These are phyloP conservation scores for Penicillium sp. DNA, from an alignment of 2,329 filamentous ascomycete genomes.

Conservation along the genomic window DNA sequence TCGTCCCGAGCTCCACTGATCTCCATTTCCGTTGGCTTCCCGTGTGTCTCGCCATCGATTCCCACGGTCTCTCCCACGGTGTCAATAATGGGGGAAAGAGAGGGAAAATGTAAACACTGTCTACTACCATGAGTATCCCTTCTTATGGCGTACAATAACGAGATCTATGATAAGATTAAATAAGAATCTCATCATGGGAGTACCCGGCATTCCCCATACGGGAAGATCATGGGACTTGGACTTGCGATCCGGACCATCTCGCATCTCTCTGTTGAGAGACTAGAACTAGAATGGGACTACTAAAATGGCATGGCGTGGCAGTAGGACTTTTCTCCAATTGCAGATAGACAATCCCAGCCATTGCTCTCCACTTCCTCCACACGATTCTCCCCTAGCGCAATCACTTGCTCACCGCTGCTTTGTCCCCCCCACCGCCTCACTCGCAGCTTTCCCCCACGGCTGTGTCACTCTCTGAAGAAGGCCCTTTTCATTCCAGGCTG, in stretches of 20 bases:
- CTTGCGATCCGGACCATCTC: constrained; percentile 2
- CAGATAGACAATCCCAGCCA: constrained; percentile 15
- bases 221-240: constrained; percentile 2
- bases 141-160: background rate
- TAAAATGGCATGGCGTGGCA: constrained; percentile 2
- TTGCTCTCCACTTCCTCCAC: constrained; percentile 26
- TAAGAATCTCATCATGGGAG: constrained; percentile 8
- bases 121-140: background rate
- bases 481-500: constrained; percentile 31
- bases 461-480: constrained; percentile 25
- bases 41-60: constrained; percentile 1
- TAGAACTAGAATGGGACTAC: background rate
- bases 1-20: constrained; percentile 11
- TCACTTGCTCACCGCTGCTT: constrained; percentile 43
- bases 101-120: background rate
- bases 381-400: constrained; percentile 36
- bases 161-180: background rate
- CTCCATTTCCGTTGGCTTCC: constrained; percentile 10
- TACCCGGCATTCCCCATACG: constrained; percentile 6
- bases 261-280: background rate
- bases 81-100: background rate
- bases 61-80: background rate
- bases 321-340: constrained; percentile 1
- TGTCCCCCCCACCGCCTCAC: constrained; percentile 40
- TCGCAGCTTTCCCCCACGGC: constrained; percentile 20